Evolutionary conservation across 2,329 filamentous ascomycete genomes (phyloP), one percentile per base, ranked within the genome.

Genomic region (Colletotrichum costaricense): DNA sequence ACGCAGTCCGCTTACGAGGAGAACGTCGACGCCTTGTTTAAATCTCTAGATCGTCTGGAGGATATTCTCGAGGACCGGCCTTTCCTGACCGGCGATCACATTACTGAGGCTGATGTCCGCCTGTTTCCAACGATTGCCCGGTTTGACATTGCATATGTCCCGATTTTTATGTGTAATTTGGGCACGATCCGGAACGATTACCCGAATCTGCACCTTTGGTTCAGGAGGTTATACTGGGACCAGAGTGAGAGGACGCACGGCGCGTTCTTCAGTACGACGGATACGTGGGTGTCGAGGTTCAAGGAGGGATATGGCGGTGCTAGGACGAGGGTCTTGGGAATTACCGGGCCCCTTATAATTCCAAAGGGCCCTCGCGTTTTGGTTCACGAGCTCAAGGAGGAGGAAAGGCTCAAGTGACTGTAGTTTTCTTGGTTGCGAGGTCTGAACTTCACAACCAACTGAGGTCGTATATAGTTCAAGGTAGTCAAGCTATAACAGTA

Each of bases 181-280:
- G 90, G 88, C 77, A 90, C 88, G 77, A 90, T 93, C 71, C 84
- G 90, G 3, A 85, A 91, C 75, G 89, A 92, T 76, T 93, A 91
- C 78, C 93, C 93, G 3, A 83, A 86, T 52, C 81, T 95, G 58
- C 92, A 95, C 79, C 85, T 86, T 62, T 95, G 93, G 93, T 75
- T 95, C 73, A 85, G 91, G 46, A 86, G 89, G 66, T 79, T 94
- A 66, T 95, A 95, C 78, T 95, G 93, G 93, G 91, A 94, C 75
- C 72, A 77, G 4, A 78, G 79, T 5, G 78, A 78, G 14, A 72
- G 5, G 71, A 76, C 5, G 46, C 74, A 33, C 77, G 88, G 89
- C 0, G 93, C 93, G 0, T 95, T 95, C 79, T 85, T 86, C 57
- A 86, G 89, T 33, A 94, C 93, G 14, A 94, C 93, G 0, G 82